Evolutionary conservation across 2,329 filamentous ascomycete species (phyloP).

Genomic region (Paraconiothyrium sp.): DNA sequence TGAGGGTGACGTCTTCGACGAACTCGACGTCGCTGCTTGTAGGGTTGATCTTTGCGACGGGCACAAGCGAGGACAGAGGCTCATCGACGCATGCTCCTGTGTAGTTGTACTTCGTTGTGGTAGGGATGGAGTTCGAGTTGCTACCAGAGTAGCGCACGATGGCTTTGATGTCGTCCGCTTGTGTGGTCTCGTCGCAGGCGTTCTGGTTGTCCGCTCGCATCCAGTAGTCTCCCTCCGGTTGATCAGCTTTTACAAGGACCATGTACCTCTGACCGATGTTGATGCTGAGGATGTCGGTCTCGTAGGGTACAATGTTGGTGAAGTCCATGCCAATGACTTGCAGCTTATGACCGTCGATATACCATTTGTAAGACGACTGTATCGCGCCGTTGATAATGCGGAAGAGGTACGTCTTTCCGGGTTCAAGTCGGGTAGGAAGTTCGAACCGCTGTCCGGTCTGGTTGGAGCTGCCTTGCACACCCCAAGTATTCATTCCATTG

Average conservation of each 20-base stretch:
- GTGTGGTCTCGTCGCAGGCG: conserved; percentile 42
- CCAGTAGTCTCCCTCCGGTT: conserved; percentile 32
- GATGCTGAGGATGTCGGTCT: conserved; percentile 48
- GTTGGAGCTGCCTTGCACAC: conserved; percentile 15
- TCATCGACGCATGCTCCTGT: too few species aligned
- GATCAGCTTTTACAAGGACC: conserved; percentile 33
- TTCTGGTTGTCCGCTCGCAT: conserved; percentile 47
- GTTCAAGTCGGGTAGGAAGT: conserved; percentile 41
- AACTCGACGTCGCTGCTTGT: too few species aligned
- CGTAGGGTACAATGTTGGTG: conserved; percentile 48
- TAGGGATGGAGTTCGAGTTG: too few species aligned
- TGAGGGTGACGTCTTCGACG: too few species aligned
- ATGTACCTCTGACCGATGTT: conserved; percentile 45
- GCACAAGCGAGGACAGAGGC: too few species aligned
- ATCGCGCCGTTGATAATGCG: conserved; percentile 53
- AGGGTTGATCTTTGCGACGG: too few species aligned
- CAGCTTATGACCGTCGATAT: conserved; percentile 51
- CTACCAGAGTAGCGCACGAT: too few species aligned
- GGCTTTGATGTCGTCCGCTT: conserved; percentile 40
- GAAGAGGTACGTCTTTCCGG: conserved; percentile 52
- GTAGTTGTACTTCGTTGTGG: too few species aligned
- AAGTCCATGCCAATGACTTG: conserved; percentile 52
- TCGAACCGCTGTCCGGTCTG: conserved; percentile 19
- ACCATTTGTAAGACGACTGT: conserved; percentile 45
- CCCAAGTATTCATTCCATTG: conserved; percentile 21